Base-by-base conservation (phyloP, 2,329 filamentous ascomycete species). In the Calonectria pseudoturangicola region DNA sequence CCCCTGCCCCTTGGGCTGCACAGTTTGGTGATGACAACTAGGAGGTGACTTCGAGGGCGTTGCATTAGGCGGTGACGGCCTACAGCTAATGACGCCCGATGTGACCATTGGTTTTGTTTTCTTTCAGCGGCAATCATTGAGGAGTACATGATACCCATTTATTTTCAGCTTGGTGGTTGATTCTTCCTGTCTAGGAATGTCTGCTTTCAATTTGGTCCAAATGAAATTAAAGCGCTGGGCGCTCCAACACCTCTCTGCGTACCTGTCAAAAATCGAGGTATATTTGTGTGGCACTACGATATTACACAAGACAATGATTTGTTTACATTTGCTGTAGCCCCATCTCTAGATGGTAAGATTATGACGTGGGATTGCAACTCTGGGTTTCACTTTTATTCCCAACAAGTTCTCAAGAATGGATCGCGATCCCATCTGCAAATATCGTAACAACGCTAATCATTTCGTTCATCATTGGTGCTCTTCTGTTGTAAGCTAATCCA, bases 1-100 rank as follows among this genome's bases (percentile, higher is more conserved):
- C 74, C 18, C 28, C 54, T 2, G 74, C 76, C 27, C 74, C 74
- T 18, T 77, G 75, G 74, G 63, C 68, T n/a, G 64, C 72, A 28
- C 71, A 74, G 62, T 51, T 68, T 25, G 54, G 54, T 15, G 54
- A 60, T 36, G 25, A 21, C 36, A 60, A 27, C 36, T 39, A 39
- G 16, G 51, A 54, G 30, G 18, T 5, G 10, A 45, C 62, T 41
- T 18, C 16, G 15, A 28, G 13, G 16, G 28, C 47, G 47, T 27
- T 28, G 39, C 45, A 27, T 33, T 25, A 30, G 27, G 25, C 13
- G 43, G 21, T 18, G 33, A 18, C 41, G 45, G 28, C 27, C n/a
- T 18, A 15, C n/a, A 27, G 28, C 15, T 18, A 30, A 33, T 48
- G 62, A 45, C 8, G 28, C 60, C 28, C 60, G 68, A 67, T 45